Percentiles rank a stretch among this genome's conserved stretches.
phyloP scores from a whole-genome alignment of 202 grass and related monocot species.

The Musa balbisiana region DNA sequence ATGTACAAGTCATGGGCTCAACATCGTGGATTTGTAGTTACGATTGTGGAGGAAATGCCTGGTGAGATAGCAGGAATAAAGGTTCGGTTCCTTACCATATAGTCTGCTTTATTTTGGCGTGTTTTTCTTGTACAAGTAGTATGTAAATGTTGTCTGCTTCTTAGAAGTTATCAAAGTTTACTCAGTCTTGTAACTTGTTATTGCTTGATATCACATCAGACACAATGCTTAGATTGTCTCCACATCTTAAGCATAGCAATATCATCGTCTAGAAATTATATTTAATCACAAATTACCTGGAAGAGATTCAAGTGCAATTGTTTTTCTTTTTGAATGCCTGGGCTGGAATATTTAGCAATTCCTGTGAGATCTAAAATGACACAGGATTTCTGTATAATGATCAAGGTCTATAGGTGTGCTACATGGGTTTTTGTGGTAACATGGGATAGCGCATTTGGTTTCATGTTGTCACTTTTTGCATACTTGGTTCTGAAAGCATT shows the following conservation, averaged over 20 bases:
- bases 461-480: no score
- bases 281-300: no score
- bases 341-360: background rate
- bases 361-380: background rate
- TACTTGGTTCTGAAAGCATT: no score
- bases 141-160: background rate
- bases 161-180: background rate
- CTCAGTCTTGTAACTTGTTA: no score
- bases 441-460: no score
- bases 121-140: background rate
- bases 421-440: no score
- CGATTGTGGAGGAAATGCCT: conserved; percentile 76
- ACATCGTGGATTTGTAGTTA: conserved; percentile 52
- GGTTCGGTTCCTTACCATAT: conserved; percentile 42
- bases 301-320: no score
- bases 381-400: no score
- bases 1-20: conserved; percentile 90
- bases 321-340: no score
- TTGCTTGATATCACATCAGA: no score
- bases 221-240: background rate
- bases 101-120: background rate
- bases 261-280: no score
- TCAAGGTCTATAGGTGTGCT: no score
- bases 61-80: conserved; percentile 97
- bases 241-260: background rate